These are phyloP conservation scores for Populus hybrid DNA, from an alignment of 441 rosid species.

Conservation along the genomic window DNA sequence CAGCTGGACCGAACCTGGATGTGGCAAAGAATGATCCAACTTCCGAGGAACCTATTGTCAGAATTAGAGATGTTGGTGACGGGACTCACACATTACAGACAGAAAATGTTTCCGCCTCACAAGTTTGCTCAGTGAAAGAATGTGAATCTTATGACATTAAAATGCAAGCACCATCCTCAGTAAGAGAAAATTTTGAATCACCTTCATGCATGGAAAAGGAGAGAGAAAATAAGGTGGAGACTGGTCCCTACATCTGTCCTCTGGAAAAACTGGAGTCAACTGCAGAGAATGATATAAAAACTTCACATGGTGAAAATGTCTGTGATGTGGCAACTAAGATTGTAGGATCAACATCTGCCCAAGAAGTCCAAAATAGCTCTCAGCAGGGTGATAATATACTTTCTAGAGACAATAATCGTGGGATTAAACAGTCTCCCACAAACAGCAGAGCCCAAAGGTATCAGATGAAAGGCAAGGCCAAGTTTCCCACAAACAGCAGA, in stretches of 20 bases:
- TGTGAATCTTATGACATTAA: slow-evolving; percentile 23
- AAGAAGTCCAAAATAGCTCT: slow-evolving; percentile 27
- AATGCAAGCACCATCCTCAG: slow-evolving; percentile 13
- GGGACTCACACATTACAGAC: slow-evolving; percentile 24
- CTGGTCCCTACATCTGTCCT: slow-evolving; percentile 15
- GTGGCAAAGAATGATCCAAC: slow-evolving; percentile 21
- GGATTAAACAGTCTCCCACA: slow-evolving; percentile 26
- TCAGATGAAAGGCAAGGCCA: slow-evolving; percentile 47
- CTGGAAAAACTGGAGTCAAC: slow-evolving; percentile 50
- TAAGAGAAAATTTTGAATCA: slow-evolving; percentile 20
- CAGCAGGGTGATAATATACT: slow-evolving; percentile 29
- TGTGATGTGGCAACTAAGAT: slow-evolving; percentile 23
- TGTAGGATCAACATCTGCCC: slow-evolving; percentile 29
- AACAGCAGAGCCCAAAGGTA: slow-evolving; percentile 25
- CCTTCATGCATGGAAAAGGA: slow-evolving; percentile 26
- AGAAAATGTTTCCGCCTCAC: slow-evolving; percentile 27
- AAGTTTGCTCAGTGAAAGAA: slow-evolving; percentile 15
- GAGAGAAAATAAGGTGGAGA: slow-evolving; percentile 19
- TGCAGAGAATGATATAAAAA: slow-evolving; percentile 48
- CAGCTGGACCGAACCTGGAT: slow-evolving; percentile 30
- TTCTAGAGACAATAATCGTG: slow-evolving; percentile 20
- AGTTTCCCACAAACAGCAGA: slow-evolving; percentile 32
- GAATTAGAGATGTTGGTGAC: slow-evolving; percentile 23
- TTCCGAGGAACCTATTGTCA: slow-evolving; percentile 14
- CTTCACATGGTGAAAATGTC: slow-evolving; percentile 24